Evolutionary conservation across 2,329 filamentous ascomycete species (phyloP), one percentile per base, ranked within the genome.

Genomic region (Ceratocystis eucalypticola): DNA sequence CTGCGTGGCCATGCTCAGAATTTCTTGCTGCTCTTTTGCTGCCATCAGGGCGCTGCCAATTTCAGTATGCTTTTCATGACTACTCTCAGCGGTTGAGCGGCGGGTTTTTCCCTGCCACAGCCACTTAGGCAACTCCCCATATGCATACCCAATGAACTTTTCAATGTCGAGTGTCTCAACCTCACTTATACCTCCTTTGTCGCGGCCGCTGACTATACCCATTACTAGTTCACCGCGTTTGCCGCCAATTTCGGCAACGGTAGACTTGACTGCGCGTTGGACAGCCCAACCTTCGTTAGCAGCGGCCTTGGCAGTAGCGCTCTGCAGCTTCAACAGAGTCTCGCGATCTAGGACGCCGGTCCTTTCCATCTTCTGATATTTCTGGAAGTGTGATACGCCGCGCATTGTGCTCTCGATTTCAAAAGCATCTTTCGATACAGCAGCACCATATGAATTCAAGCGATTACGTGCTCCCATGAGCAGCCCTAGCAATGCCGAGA

Each of bases 181-280:
- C 71, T 96, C 93, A 3, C 89, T 88, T 70, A 97, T 92, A 2
- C 91, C 90, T 66, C 87, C 90, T 75, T 95, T 95, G 71, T 96
- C 91, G 61, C 88, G 86, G 30, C 88, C 86, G 48, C 87, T 88
- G 5, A 96, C 91, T 80, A 96, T 95, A n/a, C 91, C 92, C 80
- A 96, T 91, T 61, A 96, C 88, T 77, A 96, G 89, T 74, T 96
- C 93, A 61, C 92, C 92, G 65, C 93, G 88, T 74, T 96, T 96
- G 15, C 94, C 93, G 70, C 91, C 91, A 48, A 99, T 84, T 75
- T 96, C 94, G 20, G 89, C 91, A 61, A 97, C 89, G 0, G 93
- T 96, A 2, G 91, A 96, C 74, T 97, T 97, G 71, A 99, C 91
- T 20, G 93, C 92, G 72, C 90, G 88, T 63, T 91, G 89, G n/a